Evolutionary conservation across 139 green algal species (phyloP), one percentile per base, ranked within the genome.

Genomic region (Prasinococcaceae sp.): DNA sequence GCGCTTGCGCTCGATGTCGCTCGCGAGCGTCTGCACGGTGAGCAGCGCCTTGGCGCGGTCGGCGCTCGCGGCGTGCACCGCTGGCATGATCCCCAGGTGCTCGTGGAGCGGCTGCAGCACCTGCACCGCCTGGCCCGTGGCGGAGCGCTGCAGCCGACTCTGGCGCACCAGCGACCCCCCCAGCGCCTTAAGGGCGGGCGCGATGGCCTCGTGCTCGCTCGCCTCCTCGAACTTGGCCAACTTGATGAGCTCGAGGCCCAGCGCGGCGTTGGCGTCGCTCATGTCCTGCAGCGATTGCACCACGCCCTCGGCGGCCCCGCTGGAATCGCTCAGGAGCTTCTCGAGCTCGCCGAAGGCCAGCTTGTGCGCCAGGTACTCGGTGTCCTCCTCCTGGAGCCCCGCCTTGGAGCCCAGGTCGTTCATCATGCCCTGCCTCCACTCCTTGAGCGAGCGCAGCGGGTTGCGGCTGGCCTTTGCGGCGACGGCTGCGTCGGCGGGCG

Each of bases 171-270:
- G 10, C 42, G 64, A 53, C 58, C 51, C 62, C 27, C 71, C 71
- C 9, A 70, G 22, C 4, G 60, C 50, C 1, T 46, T 43, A 23
- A 49, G 22, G 26, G 77, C 66, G 6, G 63, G 47, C 17, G 69
- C 61, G 16, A 80, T 57, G 5, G 26, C 33, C 17, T 60, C 53
- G 43, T 1, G 49, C 66, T 3, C 67, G 41, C 20, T 72, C 28
- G 73, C 65, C 29, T 83, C 80, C 60, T 88, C 73, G 41, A 73
- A 80, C 53, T 78, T 78, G 22, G 58, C 71, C 30, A 83, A 35
- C 45, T 77, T 76, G 27, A 86, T 72, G 8, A 84, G 51, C 3
- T 71, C 53, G 22, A 92, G 55, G 1, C 82, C 82, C 22, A 88
- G 50, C 33, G 83, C 79, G 33, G 76, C 81, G 6, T 76, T 49